Base-by-base conservation (phyloP, 345 rosid genomes). In the Luvunga scandens region DNA sequence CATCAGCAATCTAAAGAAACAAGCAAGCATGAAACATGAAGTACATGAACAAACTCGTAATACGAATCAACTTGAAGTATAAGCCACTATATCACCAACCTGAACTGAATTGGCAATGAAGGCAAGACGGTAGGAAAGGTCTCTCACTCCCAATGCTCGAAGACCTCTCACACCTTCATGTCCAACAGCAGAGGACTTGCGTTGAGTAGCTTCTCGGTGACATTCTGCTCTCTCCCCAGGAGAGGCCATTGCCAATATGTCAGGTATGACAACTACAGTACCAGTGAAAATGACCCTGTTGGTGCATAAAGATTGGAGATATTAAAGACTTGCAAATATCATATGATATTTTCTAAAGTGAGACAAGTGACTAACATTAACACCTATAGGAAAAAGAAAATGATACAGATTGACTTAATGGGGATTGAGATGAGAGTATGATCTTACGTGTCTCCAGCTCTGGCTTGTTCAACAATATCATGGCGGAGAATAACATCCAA, bases 171-270 rank as follows among this genome's bases (percentile, higher is more conserved):
- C 97, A 75, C 98, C 98, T 81, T 96, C 98, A 38, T 89, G 79
- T 72, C 93, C 97, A 79, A 77, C 88, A 21, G 83, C 74, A 22
- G 94, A 89, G 77, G 80, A 77, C 76, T 88, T 91, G 65, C 86
- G 88, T 67, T 91, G 97, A 61, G 93, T 65, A 78, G 92, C 91
- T 73, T 96, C 99, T 39, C 90, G 84, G 3, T 93, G 89, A 71
- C 94, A 90, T 83, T 93, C 95, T 53, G 97, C 90, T 86, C 97
- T 90, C 90, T 94, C 98, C 62, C 99, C 99, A 62, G 97, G 97
- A 53, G 99, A 91, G 13, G 97, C 97, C 81, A 96, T 72, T 31
- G 99, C 98, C 78, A 83, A 82, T 84, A 94, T 93, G 82, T 94
- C 98, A 9, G 99, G 99, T 82, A 96, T 91, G 31, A 92, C 99